Evolutionary conservation across 306 rosid species (phyloP), one percentile per base, ranked within the genome.

Genomic region (Corylus americana): DNA sequence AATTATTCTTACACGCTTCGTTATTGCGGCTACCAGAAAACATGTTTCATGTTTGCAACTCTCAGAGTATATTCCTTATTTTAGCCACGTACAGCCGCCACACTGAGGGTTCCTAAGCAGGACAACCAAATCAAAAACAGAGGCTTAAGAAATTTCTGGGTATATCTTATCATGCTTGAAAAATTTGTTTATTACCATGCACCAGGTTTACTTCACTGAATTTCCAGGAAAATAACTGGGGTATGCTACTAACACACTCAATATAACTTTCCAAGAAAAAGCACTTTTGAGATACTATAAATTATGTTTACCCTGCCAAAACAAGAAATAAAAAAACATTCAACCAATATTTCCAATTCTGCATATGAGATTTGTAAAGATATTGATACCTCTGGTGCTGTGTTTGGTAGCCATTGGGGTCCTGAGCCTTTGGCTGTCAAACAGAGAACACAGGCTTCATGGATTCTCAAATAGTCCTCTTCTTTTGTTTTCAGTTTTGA

Each of bases 401-500:
- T 82, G 48, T 50, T 0, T 77, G 17, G 75, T 73, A 31, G 54
- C 77, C 73, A 58, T 54, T 42, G 48, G 27, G 39, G 31, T 82
- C 25, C 70, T 71, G 13, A 67, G 37, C 50, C 68, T 77, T 39
- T 35, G 31, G 55, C 64, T 81, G 51, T 77, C 83, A 47, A 74
- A 48, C 68, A 55, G 58, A 25, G 16, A 72, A 50, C 5, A 51
- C 25, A 42, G 8, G 53, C 51, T 45, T 70, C 47, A 48, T 42
- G 55, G 73, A 20, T 82, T 84, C 68, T 25, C 74, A 11, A 61
- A 13, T 5, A 77, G 79, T 35, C 79, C 86, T 58, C 73, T 81
- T 25, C 66, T 80, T 22, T 80, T 73, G 77, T 86, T 82, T 77
- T 75, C 75, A 49, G 37, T 82, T 31, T 75, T 82, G 68, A 82